Evolutionary conservation across 495 filamentous ascomycete genomes (phyloP).

Genomic region (Aspergillus cristatus): DNA sequence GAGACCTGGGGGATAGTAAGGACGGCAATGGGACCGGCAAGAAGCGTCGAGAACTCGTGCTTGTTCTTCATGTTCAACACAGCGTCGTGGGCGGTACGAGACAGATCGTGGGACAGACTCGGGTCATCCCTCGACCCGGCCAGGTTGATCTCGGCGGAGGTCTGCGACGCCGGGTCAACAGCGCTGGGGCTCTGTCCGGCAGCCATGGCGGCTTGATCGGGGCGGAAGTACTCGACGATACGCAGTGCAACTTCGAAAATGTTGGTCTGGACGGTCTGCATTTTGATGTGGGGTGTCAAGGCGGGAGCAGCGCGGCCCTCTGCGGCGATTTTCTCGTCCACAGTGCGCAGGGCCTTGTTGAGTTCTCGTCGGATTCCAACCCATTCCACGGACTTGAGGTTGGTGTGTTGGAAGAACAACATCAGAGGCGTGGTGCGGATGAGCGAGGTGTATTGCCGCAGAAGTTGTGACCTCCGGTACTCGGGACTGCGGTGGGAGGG

Average conservation of each 20-base stretch:
- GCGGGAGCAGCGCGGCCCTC: constrained; percentile 33
- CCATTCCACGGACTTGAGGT: constrained; percentile 84
- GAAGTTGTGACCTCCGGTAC: constrained; percentile 87
- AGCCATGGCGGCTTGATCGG: constrained; percentile 29
- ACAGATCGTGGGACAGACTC: constrained; percentile 66
- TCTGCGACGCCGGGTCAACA: constrained; percentile 33
- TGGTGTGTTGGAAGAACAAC: constrained; percentile 95
- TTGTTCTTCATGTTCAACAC: constrained; percentile 43
- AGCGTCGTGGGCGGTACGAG: constrained; percentile 54
- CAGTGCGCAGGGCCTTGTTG: constrained; percentile 52
- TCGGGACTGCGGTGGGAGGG: constrained; percentile 81
- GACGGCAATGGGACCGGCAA: constrained; percentile 70
- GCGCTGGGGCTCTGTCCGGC: constrained; percentile 24
- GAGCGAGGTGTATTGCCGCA: constrained; percentile 86
- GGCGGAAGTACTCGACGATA: constrained; percentile 79
- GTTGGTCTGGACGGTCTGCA: constrained; percentile 78
- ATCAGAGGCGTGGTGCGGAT: constrained; percentile 82
- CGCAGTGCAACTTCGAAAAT: constrained; percentile 79
- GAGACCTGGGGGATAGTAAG: constrained; percentile 76
- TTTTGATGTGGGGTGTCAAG: constrained; percentile 50
- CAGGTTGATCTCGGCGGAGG: constrained; percentile 27
- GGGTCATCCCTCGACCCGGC: constrained; percentile 33
- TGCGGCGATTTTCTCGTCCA: constrained; percentile 47
- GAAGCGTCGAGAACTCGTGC: constrained; percentile 63
- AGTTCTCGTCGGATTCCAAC: constrained; percentile 77